These are phyloP conservation scores for Alnus glutinosa DNA, from an alignment of 306 rosid genomes.

Conservation along the genomic window DNA sequence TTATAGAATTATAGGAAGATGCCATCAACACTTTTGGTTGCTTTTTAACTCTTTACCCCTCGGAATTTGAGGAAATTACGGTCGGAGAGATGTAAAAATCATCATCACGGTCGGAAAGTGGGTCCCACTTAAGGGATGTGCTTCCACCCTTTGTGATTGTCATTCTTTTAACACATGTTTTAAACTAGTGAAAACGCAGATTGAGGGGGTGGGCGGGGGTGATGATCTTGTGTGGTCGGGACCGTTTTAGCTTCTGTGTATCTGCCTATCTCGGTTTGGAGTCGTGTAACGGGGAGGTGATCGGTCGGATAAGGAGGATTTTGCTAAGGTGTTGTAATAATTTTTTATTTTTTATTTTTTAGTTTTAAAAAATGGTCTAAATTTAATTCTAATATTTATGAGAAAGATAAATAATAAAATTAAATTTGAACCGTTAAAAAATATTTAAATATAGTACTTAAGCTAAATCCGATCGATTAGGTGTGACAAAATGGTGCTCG, in stretches of 20 bases:
- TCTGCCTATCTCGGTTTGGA: neutral
- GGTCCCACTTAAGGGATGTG: constrained; percentile 46
- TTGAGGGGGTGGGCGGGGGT: neutral
- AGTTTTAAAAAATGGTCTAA: no score
- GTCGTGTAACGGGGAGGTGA: neutral
- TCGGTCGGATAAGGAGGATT: neutral
- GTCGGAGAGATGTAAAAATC: constrained; percentile 24
- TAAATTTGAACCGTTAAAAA: no score
- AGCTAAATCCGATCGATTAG: no score
- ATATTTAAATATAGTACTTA: no score
- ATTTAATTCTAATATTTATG: no score
- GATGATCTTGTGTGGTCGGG: neutral
- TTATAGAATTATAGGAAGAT: constrained; percentile 17
- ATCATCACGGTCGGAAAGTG: constrained; percentile 47
- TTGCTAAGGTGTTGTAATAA: no score
- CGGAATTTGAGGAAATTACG: constrained; percentile 27
- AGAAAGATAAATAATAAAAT: no score
- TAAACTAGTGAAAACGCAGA: neutral
- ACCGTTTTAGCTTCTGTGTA: neutral
- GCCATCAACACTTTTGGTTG: neutral
- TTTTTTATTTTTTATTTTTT: no score
- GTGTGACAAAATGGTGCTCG: no score
- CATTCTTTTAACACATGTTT: constrained; percentile 53
- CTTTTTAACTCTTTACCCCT: constrained; percentile 22
- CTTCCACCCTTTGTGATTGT: constrained; percentile 39